Evolutionary conservation across 371 early-diverging fungal species (phyloP).

Genomic region (Paraphysoderma sedebokerense): DNA sequence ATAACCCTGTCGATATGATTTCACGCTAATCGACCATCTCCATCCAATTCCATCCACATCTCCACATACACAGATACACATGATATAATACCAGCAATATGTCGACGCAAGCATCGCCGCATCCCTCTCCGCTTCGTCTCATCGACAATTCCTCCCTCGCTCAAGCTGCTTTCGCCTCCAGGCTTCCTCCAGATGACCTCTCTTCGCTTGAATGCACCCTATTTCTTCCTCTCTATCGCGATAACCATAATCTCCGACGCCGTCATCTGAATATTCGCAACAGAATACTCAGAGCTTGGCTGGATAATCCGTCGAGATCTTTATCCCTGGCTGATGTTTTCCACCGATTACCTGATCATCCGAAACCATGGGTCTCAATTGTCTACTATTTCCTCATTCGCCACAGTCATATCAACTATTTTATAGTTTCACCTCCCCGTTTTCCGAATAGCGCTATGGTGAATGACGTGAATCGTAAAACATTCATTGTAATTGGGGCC

Average conservation of each 20-base stretch:
- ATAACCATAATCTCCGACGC: constrained; percentile 3
- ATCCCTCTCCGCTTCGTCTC: too few relatives aligned
- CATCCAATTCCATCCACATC: too few relatives aligned
- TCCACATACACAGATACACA: too few relatives aligned
- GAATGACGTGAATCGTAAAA: neutral
- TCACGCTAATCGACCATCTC: too few relatives aligned
- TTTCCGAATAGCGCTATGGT: too few relatives aligned
- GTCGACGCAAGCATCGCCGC: too few relatives aligned
- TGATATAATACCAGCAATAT: too few relatives aligned
- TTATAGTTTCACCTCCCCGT: constrained; percentile 3
- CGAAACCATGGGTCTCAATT: constrained; percentile 5
- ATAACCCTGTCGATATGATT: too few relatives aligned
- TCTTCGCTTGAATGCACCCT: neutral
- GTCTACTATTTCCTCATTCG: constrained; percentile 14
- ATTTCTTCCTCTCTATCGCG: neutral
- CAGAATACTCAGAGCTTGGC: constrained; percentile 12
- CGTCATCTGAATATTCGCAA: constrained; percentile 13
- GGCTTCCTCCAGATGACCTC: neutral
- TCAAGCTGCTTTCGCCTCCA: neutral
- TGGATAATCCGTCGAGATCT: constrained; percentile 1
- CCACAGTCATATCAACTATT: constrained; percentile 17
- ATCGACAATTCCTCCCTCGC: too few relatives aligned
- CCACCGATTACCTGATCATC: neutral
- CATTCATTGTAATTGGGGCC: constrained; percentile 10
- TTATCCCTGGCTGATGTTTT: neutral